phyloP scores from a whole-genome alignment of 148 eudicot species.

The Polygonum aviculare region DNA sequence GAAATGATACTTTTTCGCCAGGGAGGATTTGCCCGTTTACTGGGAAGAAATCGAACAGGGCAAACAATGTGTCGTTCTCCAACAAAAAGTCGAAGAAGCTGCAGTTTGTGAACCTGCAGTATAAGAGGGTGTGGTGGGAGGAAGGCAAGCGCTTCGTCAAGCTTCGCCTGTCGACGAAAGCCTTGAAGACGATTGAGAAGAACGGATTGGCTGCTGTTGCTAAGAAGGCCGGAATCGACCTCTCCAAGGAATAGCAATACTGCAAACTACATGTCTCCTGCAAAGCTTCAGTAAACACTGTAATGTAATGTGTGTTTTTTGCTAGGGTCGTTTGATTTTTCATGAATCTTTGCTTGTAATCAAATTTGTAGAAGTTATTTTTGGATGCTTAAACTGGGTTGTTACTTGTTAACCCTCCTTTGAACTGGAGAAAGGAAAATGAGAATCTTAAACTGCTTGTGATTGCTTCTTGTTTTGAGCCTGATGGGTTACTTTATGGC shows the following conservation, averaged over 20 bases:
- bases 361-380: slow-evolving; percentile 4
- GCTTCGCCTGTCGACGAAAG: slow-evolving; percentile 76
- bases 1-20: slow-evolving; percentile 23
- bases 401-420: not conserved
- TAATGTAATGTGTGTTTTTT: not conserved
- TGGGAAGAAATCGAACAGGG: slow-evolving; percentile 85
- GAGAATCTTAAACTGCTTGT: no score
- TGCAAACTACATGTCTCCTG: not conserved
- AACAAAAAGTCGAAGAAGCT: slow-evolving; percentile 74
- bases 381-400: not conserved
- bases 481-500: no score
- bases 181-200: slow-evolving; percentile 88
- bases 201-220: slow-evolving; percentile 90
- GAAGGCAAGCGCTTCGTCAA: slow-evolving; percentile 81
- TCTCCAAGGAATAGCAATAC: slow-evolving; percentile 41
- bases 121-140: slow-evolving; percentile 97
- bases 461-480: no score
- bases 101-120: slow-evolving; percentile 86
- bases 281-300: not conserved
- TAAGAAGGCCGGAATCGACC: slow-evolving; percentile 95
- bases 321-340: not conserved
- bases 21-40: slow-evolving; percentile 91
- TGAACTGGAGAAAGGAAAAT: not conserved
- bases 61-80: slow-evolving; percentile 74
- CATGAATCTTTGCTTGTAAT: slow-evolving; percentile 2